Evolutionary conservation across 768 basidiomycete genomes (phyloP), one percentile per base, ranked within the genome.

Genomic region (Trametes villosa): DNA sequence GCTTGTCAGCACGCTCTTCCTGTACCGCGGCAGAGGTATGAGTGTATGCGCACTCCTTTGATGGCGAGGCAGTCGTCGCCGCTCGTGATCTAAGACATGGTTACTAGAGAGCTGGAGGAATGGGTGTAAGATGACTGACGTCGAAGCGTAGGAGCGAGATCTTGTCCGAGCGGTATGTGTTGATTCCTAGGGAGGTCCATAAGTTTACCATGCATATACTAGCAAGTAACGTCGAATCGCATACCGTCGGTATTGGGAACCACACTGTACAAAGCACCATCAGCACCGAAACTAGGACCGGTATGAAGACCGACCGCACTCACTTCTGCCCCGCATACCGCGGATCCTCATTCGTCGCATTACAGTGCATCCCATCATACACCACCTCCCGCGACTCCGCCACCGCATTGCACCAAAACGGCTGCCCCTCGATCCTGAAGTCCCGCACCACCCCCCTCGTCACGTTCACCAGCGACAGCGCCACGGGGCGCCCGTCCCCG

Each of bases 31-130:
- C 22, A 31, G 48, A 11, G 47, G 42, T 30, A 26, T 12, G 9
- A 18, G 18, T 47, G 22, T 15, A 48, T 8, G 15, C 57, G n/a
- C 65, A 85, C 83, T 5, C 84, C 84, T 75, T 86, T 85, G 73
- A 86, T 83, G 5, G 83, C 84, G 9, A 86, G 72, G 59, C 85
- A 86, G 63, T 86, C 85, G 63, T 86, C 86, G 26, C 85, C 84
- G 58, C 78, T 83, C 22, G 84, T 86, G 11, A 86, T 70, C 72
- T 71, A 5, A 20, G 17, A 52, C 34, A 60, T 17, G 3, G 12
- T 11, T 40, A 49, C 24, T 29, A 33, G 26, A 20, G 12, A 18
- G 3, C 18, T 40, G 7, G 13, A 27, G 12, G 41, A 18, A 5
- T 26, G 9, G 22, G 30, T 17, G 0, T 7, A 9, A 40, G 2